These are phyloP conservation scores for Citrus medica DNA, from an alignment of 345 rosid genomes.

Conservation along the genomic window DNA sequence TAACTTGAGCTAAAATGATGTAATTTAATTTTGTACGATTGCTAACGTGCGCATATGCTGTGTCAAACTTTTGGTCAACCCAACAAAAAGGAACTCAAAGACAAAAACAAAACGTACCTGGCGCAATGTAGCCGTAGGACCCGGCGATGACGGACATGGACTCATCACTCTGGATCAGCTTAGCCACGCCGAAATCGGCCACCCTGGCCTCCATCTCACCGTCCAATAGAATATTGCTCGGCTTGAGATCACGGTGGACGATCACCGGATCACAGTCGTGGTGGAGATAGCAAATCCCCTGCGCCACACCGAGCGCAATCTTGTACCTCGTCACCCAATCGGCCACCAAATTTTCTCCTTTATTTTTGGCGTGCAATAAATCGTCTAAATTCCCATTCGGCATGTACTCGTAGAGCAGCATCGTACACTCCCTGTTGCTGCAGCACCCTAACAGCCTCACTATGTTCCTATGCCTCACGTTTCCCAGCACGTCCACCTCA, in stretches of 20 bases:
- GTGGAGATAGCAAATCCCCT: constrained; percentile 97
- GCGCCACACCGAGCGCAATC: constrained; percentile 96
- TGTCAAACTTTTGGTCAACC: constrained; percentile 12
- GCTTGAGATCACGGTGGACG: constrained; percentile 94
- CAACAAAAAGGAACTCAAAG: not conserved
- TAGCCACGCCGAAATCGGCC: constrained; percentile 97
- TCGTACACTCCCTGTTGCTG: constrained; percentile 85
- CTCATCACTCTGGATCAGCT: constrained; percentile 80
- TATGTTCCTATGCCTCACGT: constrained; percentile 86
- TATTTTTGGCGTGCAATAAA: constrained; percentile 69
- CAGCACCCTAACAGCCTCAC: constrained; percentile 90
- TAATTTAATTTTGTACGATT: not conserved
- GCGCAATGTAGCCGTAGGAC: constrained; percentile 98
- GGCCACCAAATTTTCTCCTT: constrained; percentile 59
- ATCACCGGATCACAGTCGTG: constrained; percentile 97
- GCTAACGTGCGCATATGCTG: not conserved
- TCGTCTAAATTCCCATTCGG: constrained; percentile 89
- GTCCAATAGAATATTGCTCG: constrained; percentile 84
- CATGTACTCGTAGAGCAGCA: constrained; percentile 96
- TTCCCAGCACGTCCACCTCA: constrained; percentile 90
- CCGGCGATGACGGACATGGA: constrained; percentile 99
- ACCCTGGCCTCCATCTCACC: constrained; percentile 96
- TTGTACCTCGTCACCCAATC: constrained; percentile 84
- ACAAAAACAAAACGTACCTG: constrained; percentile 44
- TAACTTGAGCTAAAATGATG: too few relatives aligned